Evolutionary conservation across 2,329 filamentous ascomycete genomes (phyloP).

Genomic region (Clathrospora elynae): DNA sequence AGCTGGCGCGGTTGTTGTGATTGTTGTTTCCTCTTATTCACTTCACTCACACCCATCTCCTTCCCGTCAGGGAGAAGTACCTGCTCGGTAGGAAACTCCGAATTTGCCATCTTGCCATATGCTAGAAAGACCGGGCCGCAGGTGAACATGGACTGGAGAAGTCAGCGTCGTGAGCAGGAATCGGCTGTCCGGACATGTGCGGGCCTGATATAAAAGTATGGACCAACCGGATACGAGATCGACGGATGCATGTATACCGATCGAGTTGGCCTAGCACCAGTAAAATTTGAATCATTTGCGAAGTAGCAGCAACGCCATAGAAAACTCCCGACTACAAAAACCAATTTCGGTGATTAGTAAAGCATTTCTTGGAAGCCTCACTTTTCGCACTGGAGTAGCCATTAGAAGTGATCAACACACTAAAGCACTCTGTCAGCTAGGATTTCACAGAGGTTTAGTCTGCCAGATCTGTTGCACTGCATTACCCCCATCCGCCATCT

Average conservation of each 20-base stretch:
- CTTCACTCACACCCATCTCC: constrained; percentile 9
- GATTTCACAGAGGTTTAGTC: constrained; percentile 27
- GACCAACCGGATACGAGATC: constrained; percentile 2
- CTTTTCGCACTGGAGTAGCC: constrained; percentile 19
- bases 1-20: constrained; percentile 52
- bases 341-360: constrained; percentile 21
- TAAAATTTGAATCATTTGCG: constrained; percentile 1
- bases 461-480: constrained; percentile 35
- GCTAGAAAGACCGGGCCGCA: too few species aligned
- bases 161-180: background rate
- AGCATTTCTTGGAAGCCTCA: constrained; percentile 37
- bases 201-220: background rate
- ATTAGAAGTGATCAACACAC: constrained; percentile 23
- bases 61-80: constrained; percentile 17
- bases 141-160: constrained; percentile 6
- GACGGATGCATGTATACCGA: constrained; percentile 6
- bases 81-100: constrained; percentile 23
- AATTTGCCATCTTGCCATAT: background rate
- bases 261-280: background rate
- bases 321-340: background rate
- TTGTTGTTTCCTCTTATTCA: constrained; percentile 44
- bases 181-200: background rate
- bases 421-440: constrained; percentile 23
- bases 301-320: constrained; percentile 5
- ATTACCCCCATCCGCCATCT: constrained; percentile 31